Percentiles rank a stretch among this genome's conserved stretches.
Evolutionary conservation across 805 yeast species (phyloP).

Genomic region (Wickerhamomyces ciferrii): DNA sequence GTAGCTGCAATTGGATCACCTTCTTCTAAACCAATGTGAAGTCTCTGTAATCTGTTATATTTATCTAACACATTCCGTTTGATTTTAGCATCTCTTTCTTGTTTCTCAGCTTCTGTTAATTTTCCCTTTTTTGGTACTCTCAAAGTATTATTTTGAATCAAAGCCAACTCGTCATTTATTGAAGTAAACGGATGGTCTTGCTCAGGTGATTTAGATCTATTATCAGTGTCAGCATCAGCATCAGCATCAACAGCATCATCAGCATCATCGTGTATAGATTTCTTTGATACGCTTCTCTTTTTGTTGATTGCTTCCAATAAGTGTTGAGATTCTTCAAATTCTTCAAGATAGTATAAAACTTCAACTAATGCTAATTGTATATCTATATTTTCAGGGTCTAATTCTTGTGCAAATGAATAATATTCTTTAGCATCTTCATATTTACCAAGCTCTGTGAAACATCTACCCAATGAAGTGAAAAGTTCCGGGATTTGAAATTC

Average conservation of each 20-base stretch:
- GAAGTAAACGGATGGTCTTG: background rate
- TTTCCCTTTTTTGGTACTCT: conserved; percentile 25
- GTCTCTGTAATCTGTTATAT: conserved; percentile 47
- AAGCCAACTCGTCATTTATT: too few relatives aligned
- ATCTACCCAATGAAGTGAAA: conserved; percentile 58
- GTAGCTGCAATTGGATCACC: conserved; percentile 58
- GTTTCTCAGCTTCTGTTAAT: conserved; percentile 38
- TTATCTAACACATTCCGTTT: conserved; percentile 52
- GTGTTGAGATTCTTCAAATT: conserved; percentile 48
- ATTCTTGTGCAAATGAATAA: conserved; percentile 46
- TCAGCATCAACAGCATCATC: too few relatives aligned
- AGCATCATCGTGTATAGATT: conserved; percentile 10
- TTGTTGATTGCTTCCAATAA: conserved; percentile 50
- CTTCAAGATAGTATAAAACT: conserved; percentile 62
- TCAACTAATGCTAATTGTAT: conserved; percentile 78
- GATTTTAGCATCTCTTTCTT: conserved; percentile 52
- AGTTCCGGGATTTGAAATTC: conserved; percentile 46
- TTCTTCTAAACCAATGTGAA: conserved; percentile 40
- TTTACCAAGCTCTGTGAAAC: conserved; percentile 69
- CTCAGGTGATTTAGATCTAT: background rate
- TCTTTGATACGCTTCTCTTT: conserved; percentile 23
- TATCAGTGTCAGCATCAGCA: too few relatives aligned
- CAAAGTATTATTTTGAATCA: conserved; percentile 15
- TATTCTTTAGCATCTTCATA: conserved; percentile 59
- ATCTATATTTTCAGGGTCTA: conserved; percentile 63